Base-by-base conservation (phyloP, 163 green algal species). In the Smithsoniella earleae region DNA sequence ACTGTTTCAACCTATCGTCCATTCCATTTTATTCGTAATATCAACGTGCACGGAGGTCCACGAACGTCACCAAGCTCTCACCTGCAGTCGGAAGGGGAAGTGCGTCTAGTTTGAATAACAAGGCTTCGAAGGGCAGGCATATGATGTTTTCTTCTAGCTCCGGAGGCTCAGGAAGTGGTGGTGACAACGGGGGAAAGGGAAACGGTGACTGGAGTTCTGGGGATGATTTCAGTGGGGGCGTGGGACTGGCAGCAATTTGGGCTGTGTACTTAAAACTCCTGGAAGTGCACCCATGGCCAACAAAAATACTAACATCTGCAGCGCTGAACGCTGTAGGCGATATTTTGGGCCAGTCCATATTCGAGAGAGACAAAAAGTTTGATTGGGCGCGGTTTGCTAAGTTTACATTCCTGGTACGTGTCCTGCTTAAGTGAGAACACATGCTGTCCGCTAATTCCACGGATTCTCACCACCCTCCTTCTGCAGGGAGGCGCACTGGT, bases 311-410 rank as follows among this genome's bases (percentile, higher is more conserved):
- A 4, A 69, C 58, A 38, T 69, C 58, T 22, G 58, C 58, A 5
- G 58, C 27, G 43, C 25, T 69, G 58, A 69, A 69, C 1, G 58
- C 58, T n/a, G 58, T 31, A 37, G 58, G 58, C 18, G 58, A 69
- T 34, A 34, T 69, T 4, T 6, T 69, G 10, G 58, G 58, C 4
- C 58, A 69, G 58, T 45, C 6, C 3, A 25, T 69, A 0, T 69
- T 69, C 58, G 58, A 69, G 20, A 69, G 43, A 43, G 58, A 69
- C 58, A 69, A 69, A 43, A 69, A 69, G 58, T 69, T 69, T 69
- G 58, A 69, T 31, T 69, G 58, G 58, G 30, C 27, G 25, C 58
- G 58, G 16, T 69, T 69, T 40, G 58, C 58, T 25, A 69, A 69
- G 58, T 69, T 69, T 31, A 69, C 58, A 10, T 69, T 69, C 25